These are phyloP conservation scores for Begonia fuchsioides DNA, from an alignment of 306 rosid species.

Conservation along the genomic window DNA sequence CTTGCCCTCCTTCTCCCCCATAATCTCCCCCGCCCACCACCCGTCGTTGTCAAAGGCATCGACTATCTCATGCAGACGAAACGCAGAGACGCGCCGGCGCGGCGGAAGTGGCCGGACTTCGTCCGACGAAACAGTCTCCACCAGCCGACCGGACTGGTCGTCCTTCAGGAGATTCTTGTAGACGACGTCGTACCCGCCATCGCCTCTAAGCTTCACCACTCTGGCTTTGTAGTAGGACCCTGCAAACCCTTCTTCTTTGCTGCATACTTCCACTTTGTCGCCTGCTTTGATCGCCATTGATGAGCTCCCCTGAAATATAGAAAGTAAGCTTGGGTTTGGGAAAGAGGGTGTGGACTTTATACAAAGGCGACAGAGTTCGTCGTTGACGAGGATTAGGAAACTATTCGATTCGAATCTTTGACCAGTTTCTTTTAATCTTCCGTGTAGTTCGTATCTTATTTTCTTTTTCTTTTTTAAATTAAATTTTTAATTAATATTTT, in stretches of 20 bases:
- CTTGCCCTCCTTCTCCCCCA: conserved; percentile 5
- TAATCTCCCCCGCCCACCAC: conserved; percentile 28
- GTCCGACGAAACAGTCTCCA: conserved; percentile 3
- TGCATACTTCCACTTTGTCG: conserved; percentile 12
- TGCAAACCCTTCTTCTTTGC: conserved; percentile 11
- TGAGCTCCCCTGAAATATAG: background rate
- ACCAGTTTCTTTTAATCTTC: too few relatives aligned
- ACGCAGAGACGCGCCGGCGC: background rate
- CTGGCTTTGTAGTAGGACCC: conserved; percentile 19
- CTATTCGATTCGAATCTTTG: too few relatives aligned
- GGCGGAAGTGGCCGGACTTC: conserved; percentile 34
- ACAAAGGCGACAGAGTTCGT: too few relatives aligned
- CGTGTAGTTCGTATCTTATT: too few relatives aligned
- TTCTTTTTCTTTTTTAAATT: too few relatives aligned
- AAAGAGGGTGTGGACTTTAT: too few relatives aligned
- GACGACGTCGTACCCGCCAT: conserved; percentile 11
- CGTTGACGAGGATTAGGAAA: too few relatives aligned
- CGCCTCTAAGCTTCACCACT: conserved; percentile 4
- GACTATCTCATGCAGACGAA: conserved; percentile 6
- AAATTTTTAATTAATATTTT: too few relatives aligned
- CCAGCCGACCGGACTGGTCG: conserved; percentile 6
- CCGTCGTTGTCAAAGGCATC: conserved; percentile 45
- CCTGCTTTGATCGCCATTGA: background rate
- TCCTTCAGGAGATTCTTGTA: conserved; percentile 20
- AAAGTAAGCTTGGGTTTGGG: background rate